Conservation (phyloP, 306 rosid species). For the Sicyos edulis region DNA sequence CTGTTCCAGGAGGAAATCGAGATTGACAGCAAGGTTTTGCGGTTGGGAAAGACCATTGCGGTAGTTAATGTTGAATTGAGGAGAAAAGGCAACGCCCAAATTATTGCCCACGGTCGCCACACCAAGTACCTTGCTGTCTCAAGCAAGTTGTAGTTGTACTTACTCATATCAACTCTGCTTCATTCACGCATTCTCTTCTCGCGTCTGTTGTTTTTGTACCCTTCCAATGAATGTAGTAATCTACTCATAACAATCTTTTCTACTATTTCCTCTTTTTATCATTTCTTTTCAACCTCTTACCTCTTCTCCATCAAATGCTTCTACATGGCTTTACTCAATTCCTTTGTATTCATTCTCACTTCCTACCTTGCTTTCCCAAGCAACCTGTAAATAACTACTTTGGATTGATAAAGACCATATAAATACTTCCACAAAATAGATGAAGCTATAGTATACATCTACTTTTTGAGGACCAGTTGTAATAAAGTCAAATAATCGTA, state of each 20-base stretch:
- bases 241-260: no score
- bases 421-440: not conserved
- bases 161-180: not conserved
- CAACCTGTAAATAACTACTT: no score
- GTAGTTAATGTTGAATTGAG: conserved; percentile 65
- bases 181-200: not conserved
- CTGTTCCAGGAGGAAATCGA: conserved; percentile 66
- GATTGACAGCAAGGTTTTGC: conserved; percentile 51
- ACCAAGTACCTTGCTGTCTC: conserved; percentile 50
- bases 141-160: conserved; percentile 45
- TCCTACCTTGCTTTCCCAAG: no score
- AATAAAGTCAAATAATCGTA: no score
- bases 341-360: no score
- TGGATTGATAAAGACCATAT: not conserved
- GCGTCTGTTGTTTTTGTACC: not conserved
- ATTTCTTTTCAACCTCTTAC: no score
- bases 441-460: no score
- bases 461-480: not conserved
- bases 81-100: conserved; percentile 60
- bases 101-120: conserved; percentile 76
- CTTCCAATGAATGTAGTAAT: not conserved
- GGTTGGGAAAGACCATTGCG: conserved; percentile 58
- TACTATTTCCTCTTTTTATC: no score
- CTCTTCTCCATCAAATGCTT: no score
- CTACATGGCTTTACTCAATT: no score